Evolutionary conservation across 495 filamentous ascomycete species (phyloP).

Genomic region (Saxophila tyrrhenica): DNA sequence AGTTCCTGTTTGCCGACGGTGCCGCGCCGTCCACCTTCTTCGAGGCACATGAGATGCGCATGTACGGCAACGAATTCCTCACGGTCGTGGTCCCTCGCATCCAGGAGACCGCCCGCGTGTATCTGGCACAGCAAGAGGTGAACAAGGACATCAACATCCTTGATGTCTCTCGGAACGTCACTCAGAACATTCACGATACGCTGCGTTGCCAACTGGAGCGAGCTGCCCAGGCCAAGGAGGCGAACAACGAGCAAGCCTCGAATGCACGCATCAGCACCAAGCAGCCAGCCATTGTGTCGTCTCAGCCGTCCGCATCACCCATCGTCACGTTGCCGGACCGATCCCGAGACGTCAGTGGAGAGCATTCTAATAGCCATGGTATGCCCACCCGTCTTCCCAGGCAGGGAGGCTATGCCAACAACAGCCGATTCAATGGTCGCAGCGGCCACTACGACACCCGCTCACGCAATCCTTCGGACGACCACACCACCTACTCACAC

Average conservation of each 20-base stretch:
- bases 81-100: not conserved
- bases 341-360: not conserved
- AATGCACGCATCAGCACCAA: too few species aligned
- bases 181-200: not conserved
- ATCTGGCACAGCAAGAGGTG: not conserved
- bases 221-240: too few species aligned
- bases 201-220: too few species aligned
- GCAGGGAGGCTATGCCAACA: not conserved
- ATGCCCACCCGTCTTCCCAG: not conserved
- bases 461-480: not conserved
- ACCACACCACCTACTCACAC: not conserved
- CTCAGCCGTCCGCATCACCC: not conserved
- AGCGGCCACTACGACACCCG: not conserved
- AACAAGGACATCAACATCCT: not conserved
- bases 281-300: not conserved
- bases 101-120: not conserved
- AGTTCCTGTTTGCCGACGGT: not conserved
- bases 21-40: slow-evolving; percentile 8
- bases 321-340: too few species aligned
- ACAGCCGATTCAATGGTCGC: not conserved
- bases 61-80: slow-evolving; percentile 3
- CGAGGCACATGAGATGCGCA: not conserved
- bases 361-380: not conserved
- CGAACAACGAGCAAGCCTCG: too few species aligned
- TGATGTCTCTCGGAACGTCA: not conserved